Conservation (phyloP, 2,329 filamentous ascomycete genomes). For the Neofusicoccum ribis region DNA sequence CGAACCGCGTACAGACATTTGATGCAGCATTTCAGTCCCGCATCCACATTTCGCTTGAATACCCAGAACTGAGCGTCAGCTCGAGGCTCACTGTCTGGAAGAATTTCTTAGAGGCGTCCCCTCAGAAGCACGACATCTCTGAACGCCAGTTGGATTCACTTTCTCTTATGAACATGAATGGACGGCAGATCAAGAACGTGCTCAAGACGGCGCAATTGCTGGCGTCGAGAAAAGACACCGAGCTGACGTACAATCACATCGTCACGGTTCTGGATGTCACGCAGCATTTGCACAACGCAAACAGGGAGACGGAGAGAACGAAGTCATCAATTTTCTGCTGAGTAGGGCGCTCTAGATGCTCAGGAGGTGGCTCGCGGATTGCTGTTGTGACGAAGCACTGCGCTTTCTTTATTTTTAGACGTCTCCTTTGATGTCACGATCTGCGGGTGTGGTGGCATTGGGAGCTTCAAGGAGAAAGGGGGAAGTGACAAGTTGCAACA, state of each 20-base stretch:
- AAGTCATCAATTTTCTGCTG: conserved; percentile 23
- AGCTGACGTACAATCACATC: conserved; percentile 33
- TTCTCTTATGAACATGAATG: conserved; percentile 36
- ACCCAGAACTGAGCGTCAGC: conserved; percentile 40
- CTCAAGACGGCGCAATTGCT: conserved; percentile 42
- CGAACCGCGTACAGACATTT: conserved; percentile 46
- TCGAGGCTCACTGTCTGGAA: conserved; percentile 45
- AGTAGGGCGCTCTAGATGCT: not conserved
- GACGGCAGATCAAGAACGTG: conserved; percentile 46
- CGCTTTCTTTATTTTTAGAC: not conserved
- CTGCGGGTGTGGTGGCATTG: not conserved
- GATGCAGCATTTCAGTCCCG: conserved; percentile 49
- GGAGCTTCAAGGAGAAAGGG: not conserved
- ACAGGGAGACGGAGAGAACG: conserved; percentile 25
- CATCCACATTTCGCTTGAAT: conserved; percentile 46
- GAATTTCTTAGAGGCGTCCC: conserved; percentile 42
- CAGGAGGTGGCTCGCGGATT: not conserved
- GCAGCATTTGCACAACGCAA: conserved; percentile 42
- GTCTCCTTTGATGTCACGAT: conserved; percentile 1
- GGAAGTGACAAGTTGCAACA: no score
- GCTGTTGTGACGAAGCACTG: not conserved
- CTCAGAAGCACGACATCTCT: conserved; percentile 29
- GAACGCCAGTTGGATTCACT: conserved; percentile 33
- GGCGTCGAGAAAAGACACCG: conserved; percentile 26
- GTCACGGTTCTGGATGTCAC: conserved; percentile 40